Evolutionary conservation across 2,329 filamentous ascomycete species (phyloP), one percentile per base, ranked within the genome.

Genomic region (Hymenoscyphus repandus): DNA sequence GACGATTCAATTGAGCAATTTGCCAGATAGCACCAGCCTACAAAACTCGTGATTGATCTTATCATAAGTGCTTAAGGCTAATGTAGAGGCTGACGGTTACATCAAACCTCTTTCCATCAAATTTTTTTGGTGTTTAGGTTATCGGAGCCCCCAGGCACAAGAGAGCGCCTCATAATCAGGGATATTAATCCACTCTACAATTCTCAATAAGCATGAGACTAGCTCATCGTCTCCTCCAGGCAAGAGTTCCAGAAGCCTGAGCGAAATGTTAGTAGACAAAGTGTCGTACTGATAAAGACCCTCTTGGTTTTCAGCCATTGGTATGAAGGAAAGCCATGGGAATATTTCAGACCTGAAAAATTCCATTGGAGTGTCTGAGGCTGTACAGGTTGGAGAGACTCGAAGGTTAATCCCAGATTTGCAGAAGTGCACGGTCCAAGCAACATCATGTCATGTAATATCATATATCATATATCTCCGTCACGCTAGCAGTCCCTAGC

Each of bases 101-200:
- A 10, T 55, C 48, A 13, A 37, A 11, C 15, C 15, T 17, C 15
- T 37, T 37, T 17, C 34, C 34, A 37, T 17, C 10, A 10, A 13
- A 5, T 5, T 5, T 5, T 4, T 5, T 11, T 17, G 12, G 15
- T 37, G 12, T 17, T 5, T 4, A 5, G 15, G 12, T 10, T 2
- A 50, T 55, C 38, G 49, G 37, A 52, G 62, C 34, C 60, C 62
- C 60, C 59, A 63, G 12, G 54, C 56, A 44, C 63, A 64, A 20
- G 60, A 64, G 15, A 64, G 53, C 4, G 62, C 60, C 49, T 64
- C 62, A 42, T 64, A 64, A 22, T 44, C 30, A 12, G 49, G 47
- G 5, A 44, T 32, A 33, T 60, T 40, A 10, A 45, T 44, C 53
- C 53, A 59, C 15, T 55, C 36, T 37, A 47, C 54, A 39, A 32